These are phyloP conservation scores for Aegilops umbellulata DNA, from an alignment of 176 grass and related monocot genomes.

Conservation along the genomic window DNA sequence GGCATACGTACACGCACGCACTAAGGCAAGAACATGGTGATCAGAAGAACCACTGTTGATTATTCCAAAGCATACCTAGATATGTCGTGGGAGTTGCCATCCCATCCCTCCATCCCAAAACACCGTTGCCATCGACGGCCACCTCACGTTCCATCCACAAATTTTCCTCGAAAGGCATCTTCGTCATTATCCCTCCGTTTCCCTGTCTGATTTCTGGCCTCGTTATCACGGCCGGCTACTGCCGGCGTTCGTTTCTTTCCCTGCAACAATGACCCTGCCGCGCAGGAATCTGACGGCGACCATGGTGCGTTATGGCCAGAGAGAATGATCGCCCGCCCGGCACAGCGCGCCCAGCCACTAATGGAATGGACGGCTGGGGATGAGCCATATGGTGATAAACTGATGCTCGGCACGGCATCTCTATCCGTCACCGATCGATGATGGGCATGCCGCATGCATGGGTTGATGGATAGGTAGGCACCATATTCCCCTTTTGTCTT, in stretches of 20 bases:
- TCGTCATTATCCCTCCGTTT: neutral
- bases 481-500: neutral
- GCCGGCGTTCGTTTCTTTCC: neutral
- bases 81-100: neutral
- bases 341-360: neutral
- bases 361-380: neutral
- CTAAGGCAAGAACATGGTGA: neutral
- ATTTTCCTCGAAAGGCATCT: neutral
- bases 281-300: neutral
- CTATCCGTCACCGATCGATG: neutral
- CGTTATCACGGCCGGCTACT: neutral
- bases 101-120: neutral
- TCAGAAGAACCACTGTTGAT: neutral
- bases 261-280: neutral
- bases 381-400: neutral
- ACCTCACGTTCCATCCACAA: neutral
- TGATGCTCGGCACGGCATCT: neutral
- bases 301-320: neutral
- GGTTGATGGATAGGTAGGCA: neutral
- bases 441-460: neutral
- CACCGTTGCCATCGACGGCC: neutral
- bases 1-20: neutral
- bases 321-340: neutral
- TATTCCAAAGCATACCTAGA: neutral
- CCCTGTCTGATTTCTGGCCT: neutral